These are phyloP conservation scores for Pseudogymnoascus sp. DNA, from an alignment of 2,329 filamentous ascomycete genomes.

Conservation along the genomic window DNA sequence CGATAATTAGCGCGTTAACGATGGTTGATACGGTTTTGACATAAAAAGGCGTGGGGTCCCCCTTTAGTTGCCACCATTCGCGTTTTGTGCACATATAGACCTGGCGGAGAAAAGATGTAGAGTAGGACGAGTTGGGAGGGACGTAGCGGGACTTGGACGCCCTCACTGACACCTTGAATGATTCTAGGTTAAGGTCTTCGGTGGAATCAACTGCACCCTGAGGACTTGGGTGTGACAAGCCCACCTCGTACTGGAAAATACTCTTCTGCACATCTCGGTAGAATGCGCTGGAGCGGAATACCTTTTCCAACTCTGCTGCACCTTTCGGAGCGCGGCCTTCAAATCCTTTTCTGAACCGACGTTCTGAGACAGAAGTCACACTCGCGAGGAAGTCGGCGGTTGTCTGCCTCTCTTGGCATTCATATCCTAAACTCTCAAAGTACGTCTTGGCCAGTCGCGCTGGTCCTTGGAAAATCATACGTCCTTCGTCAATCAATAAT, in stretches of 20 bases:
- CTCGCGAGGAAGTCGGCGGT: conserved; percentile 58
- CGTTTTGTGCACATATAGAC: conserved; percentile 47
- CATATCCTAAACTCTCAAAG: conserved; percentile 57
- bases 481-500: conserved; percentile 56
- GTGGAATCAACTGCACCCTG: conserved; percentile 32
- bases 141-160: conserved; percentile 24
- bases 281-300: conserved; percentile 24
- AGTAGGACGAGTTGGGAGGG: conserved; percentile 14
- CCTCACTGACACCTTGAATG: conserved; percentile 23
- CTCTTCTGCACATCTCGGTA: conserved; percentile 37
- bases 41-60: conserved; percentile 53
- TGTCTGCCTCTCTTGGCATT: conserved; percentile 53
- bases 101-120: conserved; percentile 44
- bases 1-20: conserved; percentile 51
- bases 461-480: conserved; percentile 57
- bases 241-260: conserved; percentile 41
- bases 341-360: conserved; percentile 43
- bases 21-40: conserved; percentile 53
- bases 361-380: conserved; percentile 58
- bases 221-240: conserved; percentile 46
- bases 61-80: conserved; percentile 58
- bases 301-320: conserved; percentile 34
- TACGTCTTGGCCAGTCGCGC: conserved; percentile 50
- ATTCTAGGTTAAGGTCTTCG: neutral
- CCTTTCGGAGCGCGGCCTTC: conserved; percentile 38